Evolutionary conservation across 1,139 yeast genomes (phyloP).

Genomic region (Magnusiomyces paraingens): DNA sequence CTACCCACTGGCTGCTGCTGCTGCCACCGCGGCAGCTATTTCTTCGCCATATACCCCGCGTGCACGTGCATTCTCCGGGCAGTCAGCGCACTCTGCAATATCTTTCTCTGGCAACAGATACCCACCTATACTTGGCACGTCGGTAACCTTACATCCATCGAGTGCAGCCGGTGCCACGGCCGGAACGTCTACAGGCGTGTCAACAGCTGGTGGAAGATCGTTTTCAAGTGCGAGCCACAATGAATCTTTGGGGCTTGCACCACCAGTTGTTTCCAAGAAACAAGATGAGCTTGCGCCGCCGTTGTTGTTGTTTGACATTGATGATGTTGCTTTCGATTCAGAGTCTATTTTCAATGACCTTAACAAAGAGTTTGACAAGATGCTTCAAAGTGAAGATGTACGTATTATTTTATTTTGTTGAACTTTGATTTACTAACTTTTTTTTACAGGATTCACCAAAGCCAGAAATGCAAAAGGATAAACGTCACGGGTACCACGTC

Average conservation of each 20-base stretch:
- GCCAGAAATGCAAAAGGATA: background rate
- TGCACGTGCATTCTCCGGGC: background rate
- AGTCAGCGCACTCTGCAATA: background rate
- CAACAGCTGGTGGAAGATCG: background rate
- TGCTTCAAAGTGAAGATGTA: slow-evolving; percentile 30
- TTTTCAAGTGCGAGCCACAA: background rate
- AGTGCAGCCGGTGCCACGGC: too few relatives aligned
- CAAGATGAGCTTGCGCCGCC: slow-evolving; percentile 12
- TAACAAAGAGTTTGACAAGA: slow-evolving; percentile 34
- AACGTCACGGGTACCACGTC: slow-evolving; percentile 31
- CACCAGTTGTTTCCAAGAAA: background rate
- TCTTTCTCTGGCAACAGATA: background rate
- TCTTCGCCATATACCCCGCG: background rate
- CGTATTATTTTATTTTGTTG: slow-evolving; percentile 5
- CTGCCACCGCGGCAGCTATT: background rate
- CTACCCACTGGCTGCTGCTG: background rate
- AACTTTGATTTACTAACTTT: background rate
- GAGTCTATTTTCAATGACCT: slow-evolving; percentile 39
- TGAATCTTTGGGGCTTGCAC: background rate
- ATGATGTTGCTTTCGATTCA: slow-evolving; percentile 34
- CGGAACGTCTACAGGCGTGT: too few relatives aligned
- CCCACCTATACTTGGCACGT: too few relatives aligned
- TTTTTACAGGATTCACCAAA: background rate
- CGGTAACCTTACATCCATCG: too few relatives aligned
- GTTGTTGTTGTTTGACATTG: slow-evolving; percentile 24